These are phyloP conservation scores for Sordariomycetes sp. DNA, from an alignment of 2,329 filamentous ascomycete species.

Conservation along the genomic window DNA sequence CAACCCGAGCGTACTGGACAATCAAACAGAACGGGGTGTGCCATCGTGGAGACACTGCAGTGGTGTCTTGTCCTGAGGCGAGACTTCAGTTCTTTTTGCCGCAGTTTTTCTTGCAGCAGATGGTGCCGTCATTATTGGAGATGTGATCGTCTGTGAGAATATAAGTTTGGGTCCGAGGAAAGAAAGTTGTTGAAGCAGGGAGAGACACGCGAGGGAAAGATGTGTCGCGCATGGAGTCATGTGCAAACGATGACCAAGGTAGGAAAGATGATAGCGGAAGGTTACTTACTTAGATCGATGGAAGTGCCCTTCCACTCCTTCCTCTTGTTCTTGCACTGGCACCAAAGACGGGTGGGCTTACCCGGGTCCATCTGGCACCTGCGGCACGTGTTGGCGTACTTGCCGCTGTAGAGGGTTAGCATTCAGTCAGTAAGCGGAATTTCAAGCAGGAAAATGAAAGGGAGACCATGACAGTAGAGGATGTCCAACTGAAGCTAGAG, in stretches of 20 bases:
- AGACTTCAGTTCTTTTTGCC: neutral
- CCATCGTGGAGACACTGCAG: too few relatives aligned
- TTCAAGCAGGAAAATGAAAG: too few relatives aligned
- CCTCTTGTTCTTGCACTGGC: neutral
- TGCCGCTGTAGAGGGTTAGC: neutral
- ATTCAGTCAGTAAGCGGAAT: neutral
- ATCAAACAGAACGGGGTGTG: too few relatives aligned
- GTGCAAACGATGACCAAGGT: neutral
- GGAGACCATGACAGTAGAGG: neutral
- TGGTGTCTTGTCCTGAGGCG: too few relatives aligned
- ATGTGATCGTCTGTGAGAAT: neutral
- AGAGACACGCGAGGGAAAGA: too few relatives aligned
- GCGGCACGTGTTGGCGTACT: neutral
- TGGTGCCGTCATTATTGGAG: neutral
- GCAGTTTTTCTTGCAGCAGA: conserved; percentile 1
- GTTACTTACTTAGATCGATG: neutral
- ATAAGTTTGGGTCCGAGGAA: neutral
- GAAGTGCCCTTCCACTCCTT: neutral
- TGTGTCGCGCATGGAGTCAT: too few relatives aligned
- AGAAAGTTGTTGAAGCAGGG: neutral
- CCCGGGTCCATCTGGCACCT: neutral
- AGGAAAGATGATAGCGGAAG: neutral
- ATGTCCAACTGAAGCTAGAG: too few relatives aligned
- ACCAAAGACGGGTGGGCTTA: neutral
- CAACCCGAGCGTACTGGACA: too few relatives aligned